Evolutionary conservation across 2,329 filamentous ascomycete genomes (phyloP).

Genomic region (Ophiostoma novo-ulmi): DNA sequence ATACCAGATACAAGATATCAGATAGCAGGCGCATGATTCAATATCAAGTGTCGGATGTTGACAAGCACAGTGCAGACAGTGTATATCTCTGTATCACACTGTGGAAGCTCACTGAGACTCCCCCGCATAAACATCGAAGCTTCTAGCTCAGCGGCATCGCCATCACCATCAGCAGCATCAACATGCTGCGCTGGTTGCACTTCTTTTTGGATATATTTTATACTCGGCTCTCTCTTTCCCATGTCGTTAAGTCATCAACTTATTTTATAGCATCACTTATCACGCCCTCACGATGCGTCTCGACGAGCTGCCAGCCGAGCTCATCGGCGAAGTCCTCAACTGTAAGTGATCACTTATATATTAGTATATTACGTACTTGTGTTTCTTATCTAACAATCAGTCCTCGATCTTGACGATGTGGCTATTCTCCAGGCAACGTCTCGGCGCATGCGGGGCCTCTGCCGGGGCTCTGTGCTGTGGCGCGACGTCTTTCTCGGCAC

Average conservation of each 20-base stretch:
- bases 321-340: conserved; percentile 10
- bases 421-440: conserved; percentile 66
- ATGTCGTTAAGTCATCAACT: not conserved
- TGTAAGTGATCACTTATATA: not conserved
- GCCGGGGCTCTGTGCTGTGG: conserved; percentile 73
- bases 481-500: conserved; percentile 66
- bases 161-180: not conserved
- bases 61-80: not conserved
- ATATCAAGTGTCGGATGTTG: not conserved
- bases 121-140: conserved; percentile 15
- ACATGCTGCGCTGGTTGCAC: not conserved
- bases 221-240: not conserved
- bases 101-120: not conserved
- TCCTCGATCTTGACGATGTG: conserved; percentile 59
- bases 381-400: conserved; percentile 37
- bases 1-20: no score
- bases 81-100: not conserved
- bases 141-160: not conserved
- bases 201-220: not conserved
- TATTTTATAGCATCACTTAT: not conserved
- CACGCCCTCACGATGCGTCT: not conserved
- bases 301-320: conserved; percentile 11
- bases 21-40: not conserved
- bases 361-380: not conserved
- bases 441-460: conserved; percentile 58